These are phyloP conservation scores for Saccharomyces pastorianus DNA, from an alignment of 1,139 yeast genomes.

Conservation along the genomic window DNA sequence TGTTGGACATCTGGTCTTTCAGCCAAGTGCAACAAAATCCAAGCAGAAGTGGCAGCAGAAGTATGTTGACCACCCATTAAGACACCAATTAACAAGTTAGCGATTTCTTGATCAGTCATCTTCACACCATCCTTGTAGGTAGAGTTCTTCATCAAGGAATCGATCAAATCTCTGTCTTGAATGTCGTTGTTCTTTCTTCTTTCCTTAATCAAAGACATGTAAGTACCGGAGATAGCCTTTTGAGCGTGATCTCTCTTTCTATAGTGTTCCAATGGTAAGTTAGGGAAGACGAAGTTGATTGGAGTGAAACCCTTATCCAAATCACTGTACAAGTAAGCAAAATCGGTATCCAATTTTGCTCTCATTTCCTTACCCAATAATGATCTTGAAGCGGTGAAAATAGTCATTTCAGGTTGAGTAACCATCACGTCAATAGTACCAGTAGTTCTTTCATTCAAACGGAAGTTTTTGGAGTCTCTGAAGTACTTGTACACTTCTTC, in stretches of 20 bases:
- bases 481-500: conserved; percentile 70
- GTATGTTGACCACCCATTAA: conserved; percentile 99
- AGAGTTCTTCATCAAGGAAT: conserved; percentile 71
- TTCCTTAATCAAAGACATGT: conserved; percentile 64
- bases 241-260: conserved; percentile 84
- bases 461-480: conserved; percentile 38
- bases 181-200: conserved; percentile 72
- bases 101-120: conserved; percentile 93
- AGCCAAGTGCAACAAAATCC: conserved; percentile 88
- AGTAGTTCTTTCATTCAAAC: conserved; percentile 31
- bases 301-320: conserved; percentile 97
- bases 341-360: conserved; percentile 67
- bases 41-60: conserved; percentile 90
- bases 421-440: conserved; percentile 69
- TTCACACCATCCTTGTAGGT: conserved; percentile 87
- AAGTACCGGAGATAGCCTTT: conserved; percentile 66
- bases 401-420: conserved; percentile 90
- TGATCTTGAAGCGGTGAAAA: conserved; percentile 90
- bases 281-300: conserved; percentile 87
- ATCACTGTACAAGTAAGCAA: conserved; percentile 81
- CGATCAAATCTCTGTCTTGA: conserved; percentile 81
- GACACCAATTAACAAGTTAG: conserved; percentile 87
- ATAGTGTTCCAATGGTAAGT: conserved; percentile 84
- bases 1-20: conserved; percentile 79
- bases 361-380: conserved; percentile 89